A percentile compares a stretch with the other conserved stretches of the same genome.
Evolutionary conservation across 306 rosid genomes (phyloP).

Genomic region (Gastrolobium villosum): DNA sequence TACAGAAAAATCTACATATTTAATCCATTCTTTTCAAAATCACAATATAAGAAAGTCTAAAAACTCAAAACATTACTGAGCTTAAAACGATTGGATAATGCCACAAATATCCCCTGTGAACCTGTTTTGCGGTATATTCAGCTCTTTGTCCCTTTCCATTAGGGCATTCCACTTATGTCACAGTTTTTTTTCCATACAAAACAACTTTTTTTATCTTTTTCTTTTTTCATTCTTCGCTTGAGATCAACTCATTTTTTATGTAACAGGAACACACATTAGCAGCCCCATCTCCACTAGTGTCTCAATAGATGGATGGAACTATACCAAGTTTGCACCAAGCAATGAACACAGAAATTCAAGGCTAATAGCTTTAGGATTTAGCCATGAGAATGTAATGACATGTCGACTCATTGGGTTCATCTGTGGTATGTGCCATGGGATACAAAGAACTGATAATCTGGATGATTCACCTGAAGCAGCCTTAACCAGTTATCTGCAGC

Average conservation of each 20-base stretch:
- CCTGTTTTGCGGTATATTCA: background rate
- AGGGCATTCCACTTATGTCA: constrained; percentile 38
- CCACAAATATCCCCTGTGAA: constrained; percentile 21
- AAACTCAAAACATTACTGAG: constrained; percentile 26
- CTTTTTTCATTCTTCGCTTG: constrained; percentile 39
- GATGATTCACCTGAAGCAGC: constrained; percentile 77
- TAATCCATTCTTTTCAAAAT: constrained; percentile 19
- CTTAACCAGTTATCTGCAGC: constrained; percentile 83
- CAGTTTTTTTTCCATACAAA: constrained; percentile 22
- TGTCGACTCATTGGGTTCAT: constrained; percentile 52
- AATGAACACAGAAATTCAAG: constrained; percentile 50
- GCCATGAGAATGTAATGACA: constrained; percentile 43
- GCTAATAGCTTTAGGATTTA: constrained; percentile 39
- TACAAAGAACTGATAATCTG: constrained; percentile 82
- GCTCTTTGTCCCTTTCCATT: constrained; percentile 37
- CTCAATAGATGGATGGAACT: constrained; percentile 42
- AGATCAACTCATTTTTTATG: constrained; percentile 27
- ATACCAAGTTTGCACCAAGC: constrained; percentile 36
- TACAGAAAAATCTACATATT: constrained; percentile 31
- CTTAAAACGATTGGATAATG: constrained; percentile 40
- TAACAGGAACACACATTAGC: constrained; percentile 43
- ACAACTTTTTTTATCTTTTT: background rate
- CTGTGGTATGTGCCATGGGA: constrained; percentile 65
- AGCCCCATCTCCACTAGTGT: constrained; percentile 40
- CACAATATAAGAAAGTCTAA: constrained; percentile 38